Base-by-base conservation (phyloP, 192 early-diverging fungal genomes). In the Entomortierella beljakovae region DNA sequence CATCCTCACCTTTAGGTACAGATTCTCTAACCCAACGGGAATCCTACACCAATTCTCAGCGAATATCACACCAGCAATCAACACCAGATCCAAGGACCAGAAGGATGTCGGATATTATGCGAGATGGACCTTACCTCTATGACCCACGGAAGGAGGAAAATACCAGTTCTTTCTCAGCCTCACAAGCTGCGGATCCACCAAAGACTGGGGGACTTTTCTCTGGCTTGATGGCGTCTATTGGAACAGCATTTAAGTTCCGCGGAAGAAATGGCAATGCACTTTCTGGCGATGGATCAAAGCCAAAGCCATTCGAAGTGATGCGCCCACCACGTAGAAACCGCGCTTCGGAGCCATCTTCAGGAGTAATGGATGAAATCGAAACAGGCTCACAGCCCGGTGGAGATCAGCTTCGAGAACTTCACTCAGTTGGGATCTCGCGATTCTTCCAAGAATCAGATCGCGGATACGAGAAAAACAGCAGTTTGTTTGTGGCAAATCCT, bases 221-320 rank as follows among this genome's bases (percentile, higher is more conserved):
- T 15, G 50, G 64, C 1, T 38, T 79, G 55, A 57, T 50, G 43
- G 35, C 67, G 10, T 79, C 75, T 9, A 3, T 79, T 0, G 75
- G 61, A 29, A 34, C 54, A 3, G 49, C 46, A 1, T 64, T 79
- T 40, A 34, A 35, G 22, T 65, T 69, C 13, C 62, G 62, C 2
- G 53, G 34, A 26, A 32, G 56, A n/a, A 46, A 43, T 13, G 42
- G 31, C 22, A 40, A 49, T 25, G 16, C 61, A 3, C 32, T 62
- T 16, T 37, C 57, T 6, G 57, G 61, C 0, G 66, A 79, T 16
- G 68, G 68, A 3, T 52, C 75, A 3, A 79, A 79, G 29, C 75
- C 68, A 55, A 79, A 79, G 57, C 67, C 75, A 7, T 79, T 79
- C 50, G 75, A 79, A 22, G 75, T 79, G 15, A 79, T 79, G 50